These are phyloP conservation scores for Sedum album DNA, from an alignment of 164 flowering plant species.

Conservation along the genomic window DNA sequence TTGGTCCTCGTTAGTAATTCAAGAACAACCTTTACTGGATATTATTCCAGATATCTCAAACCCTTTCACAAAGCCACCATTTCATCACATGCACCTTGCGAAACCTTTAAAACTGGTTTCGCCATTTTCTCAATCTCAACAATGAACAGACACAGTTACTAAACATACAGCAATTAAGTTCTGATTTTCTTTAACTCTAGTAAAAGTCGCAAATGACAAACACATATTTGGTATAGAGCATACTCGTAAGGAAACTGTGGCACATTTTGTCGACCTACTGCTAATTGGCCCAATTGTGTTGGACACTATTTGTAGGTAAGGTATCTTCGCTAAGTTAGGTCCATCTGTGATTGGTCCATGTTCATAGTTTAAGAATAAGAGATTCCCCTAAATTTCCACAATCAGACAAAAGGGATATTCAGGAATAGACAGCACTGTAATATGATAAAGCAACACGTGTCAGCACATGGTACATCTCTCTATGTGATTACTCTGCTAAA, in stretches of 20 bases:
- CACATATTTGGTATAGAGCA: no score
- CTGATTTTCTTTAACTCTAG: no score
- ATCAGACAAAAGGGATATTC: conserved; percentile 78
- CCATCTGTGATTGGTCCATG: neutral
- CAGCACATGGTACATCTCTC: conserved; percentile 6
- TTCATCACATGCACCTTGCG: neutral
- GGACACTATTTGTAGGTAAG: neutral
- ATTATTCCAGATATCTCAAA: conserved; percentile 24
- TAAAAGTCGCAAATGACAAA: no score
- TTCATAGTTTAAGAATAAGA: neutral
- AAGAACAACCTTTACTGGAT: conserved; percentile 14
- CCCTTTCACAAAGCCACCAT: conserved; percentile 13
- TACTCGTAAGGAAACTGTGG: no score
- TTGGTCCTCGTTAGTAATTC: conserved; percentile 12
- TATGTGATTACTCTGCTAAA: neutral
- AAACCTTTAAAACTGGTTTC: neutral
- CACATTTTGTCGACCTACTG: no score
- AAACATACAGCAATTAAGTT: no score
- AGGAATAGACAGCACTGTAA: conserved; percentile 26
- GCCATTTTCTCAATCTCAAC: no score
- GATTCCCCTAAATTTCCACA: conserved; percentile 13
- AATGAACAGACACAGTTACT: no score
- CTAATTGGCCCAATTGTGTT: neutral
- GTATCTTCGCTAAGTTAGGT: neutral
- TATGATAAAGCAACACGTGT: conserved; percentile 42